Conservation (phyloP, 371 early-diverging fungal genomes). For the Actinomortierella wolfii region DNA sequence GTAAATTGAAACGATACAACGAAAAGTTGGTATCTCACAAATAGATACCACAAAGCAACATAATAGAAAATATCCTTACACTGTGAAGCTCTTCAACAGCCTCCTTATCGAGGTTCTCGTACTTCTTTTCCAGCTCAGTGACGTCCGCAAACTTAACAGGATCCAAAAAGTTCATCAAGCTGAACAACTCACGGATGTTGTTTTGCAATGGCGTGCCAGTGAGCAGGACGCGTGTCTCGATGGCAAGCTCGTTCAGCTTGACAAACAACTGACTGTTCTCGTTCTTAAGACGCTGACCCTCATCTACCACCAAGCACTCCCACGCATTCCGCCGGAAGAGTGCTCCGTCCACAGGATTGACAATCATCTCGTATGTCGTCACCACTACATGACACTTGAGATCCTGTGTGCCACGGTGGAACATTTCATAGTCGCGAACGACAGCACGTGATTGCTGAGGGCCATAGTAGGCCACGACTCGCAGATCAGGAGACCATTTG, state of each 20-base stretch:
- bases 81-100: slow-evolving; percentile 50
- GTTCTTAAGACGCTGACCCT: slow-evolving; percentile 97
- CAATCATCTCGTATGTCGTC: slow-evolving; percentile 76
- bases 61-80: slow-evolving; percentile 9
- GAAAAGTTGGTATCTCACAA: background rate
- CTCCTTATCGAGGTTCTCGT: slow-evolving; percentile 52
- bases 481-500: slow-evolving; percentile 77
- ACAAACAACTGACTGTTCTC: slow-evolving; percentile 58
- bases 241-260: slow-evolving; percentile 63
- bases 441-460: slow-evolving; percentile 51
- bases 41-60: background rate
- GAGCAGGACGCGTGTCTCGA: slow-evolving; percentile 79
- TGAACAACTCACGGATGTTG: slow-evolving; percentile 90
- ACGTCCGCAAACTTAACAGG: slow-evolving; percentile 49
- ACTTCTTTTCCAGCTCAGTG: slow-evolving; percentile 57
- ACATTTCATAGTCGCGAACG: slow-evolving; percentile 67
- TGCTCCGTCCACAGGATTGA: slow-evolving; percentile 49
- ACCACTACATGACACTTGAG: slow-evolving; percentile 81
- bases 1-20: too few species aligned
- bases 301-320: slow-evolving; percentile 91
- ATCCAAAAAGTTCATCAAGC: slow-evolving; percentile 91
- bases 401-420: slow-evolving; percentile 45
- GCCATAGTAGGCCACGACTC: slow-evolving; percentile 63
- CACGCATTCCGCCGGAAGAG: slow-evolving; percentile 63
- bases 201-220: slow-evolving; percentile 96